Base-by-base conservation (phyloP, 208 protist genomes). In the Trypanosoma caninum region DNA sequence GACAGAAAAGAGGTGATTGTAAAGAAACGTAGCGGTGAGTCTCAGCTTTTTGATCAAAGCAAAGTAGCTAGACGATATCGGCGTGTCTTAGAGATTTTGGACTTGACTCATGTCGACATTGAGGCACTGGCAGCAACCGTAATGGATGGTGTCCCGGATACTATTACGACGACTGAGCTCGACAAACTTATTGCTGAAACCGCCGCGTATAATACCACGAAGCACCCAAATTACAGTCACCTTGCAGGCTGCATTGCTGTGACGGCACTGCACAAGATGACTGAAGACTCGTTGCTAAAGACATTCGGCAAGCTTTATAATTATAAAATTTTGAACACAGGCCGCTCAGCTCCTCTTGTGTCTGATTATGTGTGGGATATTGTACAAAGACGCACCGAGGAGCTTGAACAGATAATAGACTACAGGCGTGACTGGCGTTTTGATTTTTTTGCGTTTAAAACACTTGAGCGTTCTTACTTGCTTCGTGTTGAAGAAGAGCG, bases 381-480 rank as follows among this genome's bases (percentile, higher is more conserved):
- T 41, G 83, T 98, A 23, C 23, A 91, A 75, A 59, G 74, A 56
- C 69, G 95, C 62, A 59, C 74, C 14, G 91, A 97, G 54, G 44
- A 58, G 14, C 78, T 99, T 14, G 87, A 99, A 58, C 41, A 37
- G 3, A 84, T 90, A 1, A 96, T 99, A 18, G 77, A 98, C 59
- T 98, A 98, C 79, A 72, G 84, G 28, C 80, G 97, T 35, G 98
- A 99, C 72, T 91, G 98, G 59, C 83, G 90, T 38, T 99, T 97
- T 76, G 95, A 99, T 59, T 99, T 97, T 78, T 99, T 99, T 66
- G 98, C 97, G n/a, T 99, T 97, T 77, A 98, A 98, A 78, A 99
- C 98, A 20, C 88, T 99, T n/a, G 97, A 99, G 80, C 80, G 95
- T 38, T 98, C 95, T 5, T 99, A 99, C 78, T 82, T 99, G 8